A percentile compares a stretch with the other conserved stretches of the same genome.
These are phyloP conservation scores for Aspergillus luchuensis DNA, from an alignment of 2,329 filamentous ascomycete genomes.

Conservation along the genomic window DNA sequence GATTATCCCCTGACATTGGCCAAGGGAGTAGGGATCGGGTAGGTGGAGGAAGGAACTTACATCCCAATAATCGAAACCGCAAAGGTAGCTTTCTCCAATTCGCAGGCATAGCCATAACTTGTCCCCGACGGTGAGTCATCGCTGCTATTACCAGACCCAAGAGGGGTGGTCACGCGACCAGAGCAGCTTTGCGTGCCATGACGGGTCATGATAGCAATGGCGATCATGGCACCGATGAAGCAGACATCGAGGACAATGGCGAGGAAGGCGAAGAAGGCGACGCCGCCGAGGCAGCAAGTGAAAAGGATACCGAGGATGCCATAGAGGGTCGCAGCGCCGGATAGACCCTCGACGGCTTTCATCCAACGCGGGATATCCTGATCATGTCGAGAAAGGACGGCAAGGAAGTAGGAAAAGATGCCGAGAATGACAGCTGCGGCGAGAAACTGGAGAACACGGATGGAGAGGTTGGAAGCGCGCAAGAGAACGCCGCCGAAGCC, in stretches of 20 bases:
- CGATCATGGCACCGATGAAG: constrained; percentile 77
- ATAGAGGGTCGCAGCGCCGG: constrained; percentile 75
- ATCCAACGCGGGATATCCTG: constrained; percentile 64
- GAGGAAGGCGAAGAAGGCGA: constrained; percentile 70
- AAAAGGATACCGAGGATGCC: constrained; percentile 70
- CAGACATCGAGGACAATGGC: constrained; percentile 74
- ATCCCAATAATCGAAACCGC: constrained; percentile 76
- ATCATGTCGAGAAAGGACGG: constrained; percentile 67
- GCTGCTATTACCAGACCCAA: constrained; percentile 64
- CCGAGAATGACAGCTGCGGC: constrained; percentile 73
- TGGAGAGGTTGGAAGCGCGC: constrained; percentile 68
- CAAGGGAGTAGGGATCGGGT: not conserved
- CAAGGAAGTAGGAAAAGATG: constrained; percentile 83
- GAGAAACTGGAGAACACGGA: constrained; percentile 73
- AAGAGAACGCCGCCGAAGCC: constrained; percentile 63
- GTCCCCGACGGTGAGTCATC: constrained; percentile 52
- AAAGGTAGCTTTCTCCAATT: constrained; percentile 73
- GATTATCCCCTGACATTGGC: not conserved
- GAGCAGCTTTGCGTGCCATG: constrained; percentile 68
- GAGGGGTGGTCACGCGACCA: constrained; percentile 64
- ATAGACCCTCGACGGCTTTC: constrained; percentile 75
- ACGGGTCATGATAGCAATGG: constrained; percentile 74
- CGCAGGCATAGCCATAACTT: constrained; percentile 66
- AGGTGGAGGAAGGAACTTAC: constrained; percentile 50
- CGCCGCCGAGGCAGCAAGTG: constrained; percentile 77